Conservation (phyloP, 2,329 filamentous ascomycete species). For the Penicillium occitanis region DNA sequence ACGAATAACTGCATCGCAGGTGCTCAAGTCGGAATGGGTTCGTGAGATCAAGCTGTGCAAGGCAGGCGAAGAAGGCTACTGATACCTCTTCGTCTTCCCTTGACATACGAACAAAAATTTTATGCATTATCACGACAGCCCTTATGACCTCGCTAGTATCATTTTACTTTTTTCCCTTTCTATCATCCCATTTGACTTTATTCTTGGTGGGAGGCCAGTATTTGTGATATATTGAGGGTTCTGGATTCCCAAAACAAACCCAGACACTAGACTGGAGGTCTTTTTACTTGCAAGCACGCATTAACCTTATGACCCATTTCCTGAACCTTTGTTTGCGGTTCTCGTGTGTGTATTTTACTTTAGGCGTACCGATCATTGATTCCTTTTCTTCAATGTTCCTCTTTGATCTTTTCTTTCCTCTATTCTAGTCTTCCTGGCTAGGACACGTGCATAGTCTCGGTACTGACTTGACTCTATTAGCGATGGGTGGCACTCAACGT, state of each 20-base stretch:
- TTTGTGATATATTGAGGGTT: slow-evolving; percentile 22
- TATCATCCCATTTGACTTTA: slow-evolving; percentile 7
- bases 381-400: slow-evolving; percentile 21
- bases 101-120: slow-evolving; percentile 7
- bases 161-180: background rate
- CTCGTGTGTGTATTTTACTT: slow-evolving; percentile 20
- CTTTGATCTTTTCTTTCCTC: slow-evolving; percentile 6
- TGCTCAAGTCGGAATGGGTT: slow-evolving; percentile 97
- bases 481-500: background rate
- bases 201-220: slow-evolving; percentile 18
- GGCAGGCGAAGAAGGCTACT: slow-evolving; percentile 93
- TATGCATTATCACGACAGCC: slow-evolving; percentile 18
- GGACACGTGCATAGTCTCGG: background rate
- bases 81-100: slow-evolving; percentile 25
- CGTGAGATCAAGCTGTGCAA: slow-evolving; percentile 97
- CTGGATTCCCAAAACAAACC: slow-evolving; percentile 18
- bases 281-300: background rate
- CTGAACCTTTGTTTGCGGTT: background rate
- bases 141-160: slow-evolving; percentile 15
- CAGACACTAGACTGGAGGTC: slow-evolving; percentile 9
- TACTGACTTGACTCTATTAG: slow-evolving; percentile 1
- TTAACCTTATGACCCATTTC: background rate
- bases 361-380: slow-evolving; percentile 18
- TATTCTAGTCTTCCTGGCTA: slow-evolving; percentile 1
- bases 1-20: slow-evolving; percentile 92